A percentile compares a stretch with the other conserved stretches of the same genome.
Evolutionary conservation across 2,329 filamentous ascomycete species (phyloP).

Genomic region (Fusarium robinianum): DNA sequence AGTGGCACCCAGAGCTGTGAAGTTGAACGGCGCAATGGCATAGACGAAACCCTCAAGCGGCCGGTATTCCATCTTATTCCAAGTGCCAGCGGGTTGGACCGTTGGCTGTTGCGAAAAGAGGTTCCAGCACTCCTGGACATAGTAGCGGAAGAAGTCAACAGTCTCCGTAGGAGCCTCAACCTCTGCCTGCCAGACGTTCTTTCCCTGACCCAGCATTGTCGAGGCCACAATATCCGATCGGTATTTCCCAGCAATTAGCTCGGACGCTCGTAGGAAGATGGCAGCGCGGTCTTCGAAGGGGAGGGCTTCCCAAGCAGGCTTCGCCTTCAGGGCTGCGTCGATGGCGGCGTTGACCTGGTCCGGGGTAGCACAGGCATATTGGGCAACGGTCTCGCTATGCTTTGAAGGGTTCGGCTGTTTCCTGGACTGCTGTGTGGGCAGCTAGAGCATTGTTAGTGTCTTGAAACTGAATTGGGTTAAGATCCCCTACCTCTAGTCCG

Average conservation of each 20-base stretch:
- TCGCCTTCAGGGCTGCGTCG: not conserved
- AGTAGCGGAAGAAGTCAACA: not conserved
- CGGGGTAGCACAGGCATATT: no score
- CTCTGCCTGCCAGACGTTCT: conserved; percentile 1
- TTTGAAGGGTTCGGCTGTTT: no score
- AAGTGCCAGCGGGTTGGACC: not conserved
- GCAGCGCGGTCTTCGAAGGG: conserved; percentile 1
- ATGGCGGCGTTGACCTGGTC: no score
- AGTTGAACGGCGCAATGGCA: conserved; percentile 92
- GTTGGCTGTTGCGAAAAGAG: not conserved
- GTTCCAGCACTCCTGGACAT: not conserved
- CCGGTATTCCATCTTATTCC: conserved; percentile 34
- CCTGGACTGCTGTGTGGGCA: no score
- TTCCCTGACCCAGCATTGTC: not conserved
- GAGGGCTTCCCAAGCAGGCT: not conserved
- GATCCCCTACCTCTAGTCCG: not conserved
- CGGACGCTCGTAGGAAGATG: not conserved
- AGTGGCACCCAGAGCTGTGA: conserved; percentile 93
- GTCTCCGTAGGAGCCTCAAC: not conserved
- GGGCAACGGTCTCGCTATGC: no score
- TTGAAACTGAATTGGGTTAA: no score
- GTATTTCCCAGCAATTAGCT: not conserved
- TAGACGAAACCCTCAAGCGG: conserved; percentile 94
- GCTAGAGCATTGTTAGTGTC: no score
- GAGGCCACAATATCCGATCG: not conserved